Conservation (phyloP, 2,329 filamentous ascomycete species). For the Aspergillus aculeatus region DNA sequence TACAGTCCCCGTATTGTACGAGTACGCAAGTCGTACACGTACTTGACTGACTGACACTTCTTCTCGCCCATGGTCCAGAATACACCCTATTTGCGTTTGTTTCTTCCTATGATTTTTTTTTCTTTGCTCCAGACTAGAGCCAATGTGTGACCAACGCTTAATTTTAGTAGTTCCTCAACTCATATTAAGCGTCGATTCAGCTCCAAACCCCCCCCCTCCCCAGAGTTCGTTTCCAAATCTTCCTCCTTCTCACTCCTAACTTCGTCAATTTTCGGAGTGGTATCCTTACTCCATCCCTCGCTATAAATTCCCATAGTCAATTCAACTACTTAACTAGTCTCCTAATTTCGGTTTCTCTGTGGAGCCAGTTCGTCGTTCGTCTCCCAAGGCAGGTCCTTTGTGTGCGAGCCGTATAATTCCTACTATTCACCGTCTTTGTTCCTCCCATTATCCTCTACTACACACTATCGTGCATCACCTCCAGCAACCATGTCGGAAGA, state of each 20-base stretch:
- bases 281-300: neutral
- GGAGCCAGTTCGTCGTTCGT: neutral
- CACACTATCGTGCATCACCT: neutral
- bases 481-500: neutral
- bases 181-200: neutral
- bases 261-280: neutral
- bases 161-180: too few relatives aligned
- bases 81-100: neutral
- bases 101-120: neutral
- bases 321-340: neutral
- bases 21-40: neutral
- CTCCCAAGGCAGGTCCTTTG: conserved; percentile 4
- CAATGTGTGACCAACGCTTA: too few relatives aligned
- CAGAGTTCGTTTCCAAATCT: neutral
- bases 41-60: neutral
- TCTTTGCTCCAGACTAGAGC: too few relatives aligned
- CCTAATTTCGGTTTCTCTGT: neutral
- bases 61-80: neutral
- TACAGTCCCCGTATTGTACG: neutral
- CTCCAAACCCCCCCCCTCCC: neutral
- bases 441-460: neutral
- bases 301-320: neutral
- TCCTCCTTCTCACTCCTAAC: neutral
- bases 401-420: neutral
- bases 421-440: neutral